Evolutionary conservation across 179 eudicot species (phyloP), one percentile per base, ranked within the genome.

Genomic region (Silene coronaria): DNA sequence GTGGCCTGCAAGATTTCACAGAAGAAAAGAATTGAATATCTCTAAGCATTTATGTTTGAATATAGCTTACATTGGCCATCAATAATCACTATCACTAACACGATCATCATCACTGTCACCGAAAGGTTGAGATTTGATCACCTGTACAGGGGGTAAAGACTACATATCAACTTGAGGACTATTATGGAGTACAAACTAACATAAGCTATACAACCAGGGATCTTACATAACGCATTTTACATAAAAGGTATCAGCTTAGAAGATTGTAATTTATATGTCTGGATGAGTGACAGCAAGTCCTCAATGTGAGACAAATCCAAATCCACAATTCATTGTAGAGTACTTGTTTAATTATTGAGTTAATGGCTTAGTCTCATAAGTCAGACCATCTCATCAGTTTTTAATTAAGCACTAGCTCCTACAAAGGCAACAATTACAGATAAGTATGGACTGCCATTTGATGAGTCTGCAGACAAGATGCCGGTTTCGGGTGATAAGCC

Each of bases 1-100:
- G 99, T 66, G 93, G 90, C 91, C 98, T 93, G 96, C 69, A 67
- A 74, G 36, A 38, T 63, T 46, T 48, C 19, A 55, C 57, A 26
- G 30, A 45, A 9, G 42, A 4, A 23, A 4, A 12, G 16, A 45
- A 69, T 42, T 45, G 57, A 14, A 48, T 13, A 27, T 53, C 38
- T 34, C 42, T 6, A 27, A 59, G 27, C 64, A 59, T 23, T 59
- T 57, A 57, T 16, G 23, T 16, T 17, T 57, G 61, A 57, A 57
- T 19, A 57, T 5, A 57, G 21, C 19, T 28, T 36, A 14, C 38
- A 9, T 11, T 5, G 38, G 38, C 32, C 19, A 63, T 63, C 8
- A 5, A 16, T 63, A 63, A 63, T 63, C 38, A 63, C 22, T 27
- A 62, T 62, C 4, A 24, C 17, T 62, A 38, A 38, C 45, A 38